Evolutionary conservation across 2,329 filamentous ascomycete genomes (phyloP), one percentile per base, ranked within the genome.

Genomic region (Colletotrichum sansevieriae): DNA sequence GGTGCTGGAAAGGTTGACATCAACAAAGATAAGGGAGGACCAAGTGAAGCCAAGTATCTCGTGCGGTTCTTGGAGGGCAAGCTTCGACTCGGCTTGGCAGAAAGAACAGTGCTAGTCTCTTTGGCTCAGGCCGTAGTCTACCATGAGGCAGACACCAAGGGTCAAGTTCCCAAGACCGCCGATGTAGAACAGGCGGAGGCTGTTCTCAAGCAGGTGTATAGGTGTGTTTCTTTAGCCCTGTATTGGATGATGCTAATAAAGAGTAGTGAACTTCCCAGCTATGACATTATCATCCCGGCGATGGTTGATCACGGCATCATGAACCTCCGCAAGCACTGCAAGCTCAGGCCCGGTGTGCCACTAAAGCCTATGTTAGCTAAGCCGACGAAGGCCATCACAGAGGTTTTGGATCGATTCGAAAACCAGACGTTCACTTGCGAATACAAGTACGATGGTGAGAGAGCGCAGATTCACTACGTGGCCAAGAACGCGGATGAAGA

Each of bases 281-380:
- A 98, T 83, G 94, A 98, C 80, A 90, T 95, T 37, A 97, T 99
- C 70, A 91, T 99, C 63, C 96, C 96, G 1, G 91, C 93, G 2
- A 92, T 98, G 84, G 83, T 98, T 29, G 85, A 96, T 74, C 88
- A 96, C 74, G 96, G 96, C 18, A 93, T 99, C 71, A 88, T 91
- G 82, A 90, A 94, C 43, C 82, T 99, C 12, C 88, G 89, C 60
- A 91, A 97, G 10, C 89, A 91, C 65, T 98, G 96, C 86, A 97
- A 97, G 78, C 87, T 99, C 51, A 92, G 94, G 73, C 95, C 96
- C 0, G 96, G 96, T 71, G 92, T 99, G 15, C 96, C 96, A 0
- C 85, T 99, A 67, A 99, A 99, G 80, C 96, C 96, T 74, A 99
- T 99, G 96, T 86, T 99, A 83, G 96, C 96, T 20, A 98, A 98